Conservation (phyloP, 2,329 filamentous ascomycete genomes). For the Monilinia fructicola region DNA sequence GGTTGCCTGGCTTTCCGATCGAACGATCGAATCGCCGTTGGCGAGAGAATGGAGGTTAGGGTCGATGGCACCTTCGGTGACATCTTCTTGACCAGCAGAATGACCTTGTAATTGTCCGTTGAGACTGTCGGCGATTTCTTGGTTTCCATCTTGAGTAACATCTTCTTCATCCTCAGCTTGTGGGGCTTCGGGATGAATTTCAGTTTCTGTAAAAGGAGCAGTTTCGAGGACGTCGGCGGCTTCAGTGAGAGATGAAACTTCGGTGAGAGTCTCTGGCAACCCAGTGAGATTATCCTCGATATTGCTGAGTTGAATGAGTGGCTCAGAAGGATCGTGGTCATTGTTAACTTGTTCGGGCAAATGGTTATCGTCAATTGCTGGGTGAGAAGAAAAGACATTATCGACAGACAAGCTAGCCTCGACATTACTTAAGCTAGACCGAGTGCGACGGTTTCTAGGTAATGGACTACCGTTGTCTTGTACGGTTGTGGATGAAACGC, state of each 20-base stretch:
- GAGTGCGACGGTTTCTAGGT: neutral
- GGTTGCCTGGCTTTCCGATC: constrained; percentile 5
- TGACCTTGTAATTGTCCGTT: neutral
- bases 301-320: neutral
- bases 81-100: neutral
- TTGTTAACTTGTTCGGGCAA: neutral
- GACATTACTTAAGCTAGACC: neutral
- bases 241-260: no score
- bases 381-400: neutral
- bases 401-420: neutral
- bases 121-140: neutral
- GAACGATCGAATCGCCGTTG: neutral
- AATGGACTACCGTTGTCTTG: constrained; percentile 2
- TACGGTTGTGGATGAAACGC: neutral
- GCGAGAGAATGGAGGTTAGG: neutral
- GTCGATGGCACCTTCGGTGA: neutral
- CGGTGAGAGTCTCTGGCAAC: no score
- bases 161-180: neutral
- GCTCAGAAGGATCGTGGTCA: neutral
- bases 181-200: no score
- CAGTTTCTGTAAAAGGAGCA: no score
- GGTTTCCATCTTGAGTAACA: neutral
- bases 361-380: neutral
- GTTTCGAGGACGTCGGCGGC: no score
- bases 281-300: neutral